Evolutionary conservation across 2,329 filamentous ascomycete genomes (phyloP), one percentile per base, ranked within the genome.

Genomic region (Stagonosporopsis vannaccii): DNA sequence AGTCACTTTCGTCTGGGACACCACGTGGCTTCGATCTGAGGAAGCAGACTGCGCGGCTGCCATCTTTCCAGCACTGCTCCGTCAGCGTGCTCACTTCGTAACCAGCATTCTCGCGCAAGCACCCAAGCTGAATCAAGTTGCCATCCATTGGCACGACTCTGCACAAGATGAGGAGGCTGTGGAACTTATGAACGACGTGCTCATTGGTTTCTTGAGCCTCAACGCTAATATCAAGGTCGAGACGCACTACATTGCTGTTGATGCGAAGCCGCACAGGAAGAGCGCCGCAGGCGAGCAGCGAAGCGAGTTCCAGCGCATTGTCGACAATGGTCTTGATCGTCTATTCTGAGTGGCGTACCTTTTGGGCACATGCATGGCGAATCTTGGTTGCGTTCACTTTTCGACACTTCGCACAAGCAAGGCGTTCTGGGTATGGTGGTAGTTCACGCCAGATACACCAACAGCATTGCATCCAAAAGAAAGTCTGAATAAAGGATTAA

Each of bases 61-160:
- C 20, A 63, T 75, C 35, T 74, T 71, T 32, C 68, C 67, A 9
- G 66, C 65, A 15, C 47, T 73, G 8, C 62, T 75, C 11, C 46
- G 58, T n/a, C 51, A 67, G 44, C 71, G 73, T 11, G 61, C 62
- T 13, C 35, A 44, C 4, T 68, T 67, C 35, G 65, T 74, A 26
- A 36, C 60, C 23, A 23, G 63, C 17, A 69, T 74, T 25, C 56
- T 75, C 12, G 37, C 45, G 7, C 59, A 62, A 26, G 68, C 72
- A 5, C 69, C 72, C 0, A 55, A 66, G 17, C 65, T 76, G 12
- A 51, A 58, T 22, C 52, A 70, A 15, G 50, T 76, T 1, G 28
- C 48, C 4, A 63, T 76, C n/a, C 58, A 70, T 26, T 76, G 72
- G 72, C 63, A 74, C 50, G 72, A 76, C 49, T 69, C 72, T 7